A percentile compares a stretch with the other conserved stretches of the same genome.
Conservation (phyloP, 371 early-diverging fungal genomes). For the Thermomucor indicae-seudaticae region DNA sequence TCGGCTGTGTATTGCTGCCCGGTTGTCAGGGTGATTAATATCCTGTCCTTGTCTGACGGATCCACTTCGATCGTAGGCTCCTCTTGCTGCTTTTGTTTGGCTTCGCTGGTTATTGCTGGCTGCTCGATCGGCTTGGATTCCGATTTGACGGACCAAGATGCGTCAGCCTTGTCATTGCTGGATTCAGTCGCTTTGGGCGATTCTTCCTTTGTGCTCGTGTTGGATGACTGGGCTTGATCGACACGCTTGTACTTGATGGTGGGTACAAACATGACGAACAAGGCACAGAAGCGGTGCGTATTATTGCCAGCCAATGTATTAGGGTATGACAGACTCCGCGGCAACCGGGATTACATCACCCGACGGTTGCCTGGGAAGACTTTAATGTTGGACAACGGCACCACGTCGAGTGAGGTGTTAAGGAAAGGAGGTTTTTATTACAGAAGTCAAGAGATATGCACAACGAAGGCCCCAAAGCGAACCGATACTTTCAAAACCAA, state of each 20-base stretch:
- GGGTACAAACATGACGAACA: slow-evolving; percentile 38
- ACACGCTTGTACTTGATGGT: slow-evolving; percentile 40
- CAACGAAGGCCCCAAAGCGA: too few relatives aligned
- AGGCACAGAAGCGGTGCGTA: too few relatives aligned
- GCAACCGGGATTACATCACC: too few relatives aligned
- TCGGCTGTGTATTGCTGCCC: slow-evolving; percentile 39
- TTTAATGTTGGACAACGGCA: too few relatives aligned
- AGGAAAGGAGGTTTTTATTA: too few relatives aligned
- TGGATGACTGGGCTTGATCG: neutral
- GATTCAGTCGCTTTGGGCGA: neutral
- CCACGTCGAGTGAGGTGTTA: too few relatives aligned
- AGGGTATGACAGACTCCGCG: too few relatives aligned
- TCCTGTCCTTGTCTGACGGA: slow-evolving; percentile 33
- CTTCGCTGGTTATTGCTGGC: neutral
- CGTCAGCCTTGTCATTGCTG: neutral
- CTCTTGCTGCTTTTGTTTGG: slow-evolving; percentile 4
- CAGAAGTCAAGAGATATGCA: too few relatives aligned
- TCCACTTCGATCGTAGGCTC: slow-evolving; percentile 29
- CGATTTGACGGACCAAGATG: neutral
- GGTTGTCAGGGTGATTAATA: slow-evolving; percentile 36
- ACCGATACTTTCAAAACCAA: too few relatives aligned
- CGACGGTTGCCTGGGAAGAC: too few relatives aligned
- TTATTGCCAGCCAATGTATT: too few relatives aligned
- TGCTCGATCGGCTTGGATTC: neutral
- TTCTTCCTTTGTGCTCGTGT: neutral